These are phyloP conservation scores for Gonapodya sp. DNA, from an alignment of 192 early-diverging fungal species.

Conservation along the genomic window DNA sequence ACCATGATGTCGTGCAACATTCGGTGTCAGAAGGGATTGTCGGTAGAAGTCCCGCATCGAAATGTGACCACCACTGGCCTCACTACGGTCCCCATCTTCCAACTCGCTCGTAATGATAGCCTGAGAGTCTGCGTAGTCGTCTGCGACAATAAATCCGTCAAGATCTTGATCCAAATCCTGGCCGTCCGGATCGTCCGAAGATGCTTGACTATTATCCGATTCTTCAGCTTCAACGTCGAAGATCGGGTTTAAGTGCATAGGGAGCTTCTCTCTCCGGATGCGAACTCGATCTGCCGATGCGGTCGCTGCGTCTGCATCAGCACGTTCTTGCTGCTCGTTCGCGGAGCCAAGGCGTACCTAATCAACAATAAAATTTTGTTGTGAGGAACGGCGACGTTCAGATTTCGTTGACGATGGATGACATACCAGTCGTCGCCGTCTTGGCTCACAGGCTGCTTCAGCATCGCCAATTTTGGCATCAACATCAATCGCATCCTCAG, in stretches of 20 bases:
- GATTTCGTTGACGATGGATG: too few species aligned
- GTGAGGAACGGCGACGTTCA: too few species aligned
- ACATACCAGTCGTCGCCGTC: too few species aligned
- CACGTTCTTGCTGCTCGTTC: background rate
- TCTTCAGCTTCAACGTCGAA: conserved; percentile 20
- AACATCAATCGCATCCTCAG: too few species aligned
- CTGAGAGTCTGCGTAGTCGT: conserved; percentile 2
- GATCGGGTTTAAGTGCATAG: conserved; percentile 13
- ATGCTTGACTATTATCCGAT: conserved; percentile 8
- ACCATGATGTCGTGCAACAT: conserved; percentile 12
- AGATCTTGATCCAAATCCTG: conserved; percentile 9
- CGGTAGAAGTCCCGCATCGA: conserved; percentile 18
- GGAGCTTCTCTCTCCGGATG: background rate
- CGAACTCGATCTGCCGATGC: too few species aligned
- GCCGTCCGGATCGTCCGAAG: conserved; percentile 10
- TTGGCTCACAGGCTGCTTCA: too few species aligned
- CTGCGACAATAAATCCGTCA: conserved; percentile 23
- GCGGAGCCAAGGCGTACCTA: conserved; percentile 1
- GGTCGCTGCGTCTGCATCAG: background rate
- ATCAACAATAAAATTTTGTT: background rate
- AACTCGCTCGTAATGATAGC: background rate
- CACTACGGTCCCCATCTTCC: conserved; percentile 1
- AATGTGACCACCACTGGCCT: background rate
- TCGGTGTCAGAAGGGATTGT: conserved; percentile 19
- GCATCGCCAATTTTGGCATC: too few species aligned